A percentile compares a stretch with the other conserved stretches of the same genome.
Conservation (phyloP, 805 yeast species). For the Lachancea mirantina region DNA sequence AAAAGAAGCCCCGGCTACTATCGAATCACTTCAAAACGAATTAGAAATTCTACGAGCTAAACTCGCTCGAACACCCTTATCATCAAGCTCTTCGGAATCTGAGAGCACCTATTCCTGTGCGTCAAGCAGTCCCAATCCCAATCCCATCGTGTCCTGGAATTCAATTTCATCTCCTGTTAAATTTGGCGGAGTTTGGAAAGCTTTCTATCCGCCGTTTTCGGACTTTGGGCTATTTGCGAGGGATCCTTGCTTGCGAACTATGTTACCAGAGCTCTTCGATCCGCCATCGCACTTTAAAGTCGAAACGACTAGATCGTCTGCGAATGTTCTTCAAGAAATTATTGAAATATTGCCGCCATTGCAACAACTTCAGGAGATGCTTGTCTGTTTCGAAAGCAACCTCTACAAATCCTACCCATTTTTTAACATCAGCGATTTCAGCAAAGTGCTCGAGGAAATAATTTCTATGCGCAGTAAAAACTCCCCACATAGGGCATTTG, state of each 20-base stretch:
- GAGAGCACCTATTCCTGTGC: not conserved
- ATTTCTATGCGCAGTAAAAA: not conserved
- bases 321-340: slow-evolving; percentile 1
- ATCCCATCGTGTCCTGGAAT: slow-evolving; percentile 1
- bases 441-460: slow-evolving; percentile 1
- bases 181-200: slow-evolving; percentile 6
- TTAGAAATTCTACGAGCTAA: slow-evolving; percentile 1
- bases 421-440: slow-evolving; percentile 1
- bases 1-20: slow-evolving; percentile 2
- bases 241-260: slow-evolving; percentile 3
- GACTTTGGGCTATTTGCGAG: slow-evolving; percentile 9
- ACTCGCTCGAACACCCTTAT: not conserved
- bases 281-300: slow-evolving; percentile 2
- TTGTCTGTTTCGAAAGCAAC: not conserved
- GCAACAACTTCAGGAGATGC: not conserved
- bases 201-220: slow-evolving; percentile 4
- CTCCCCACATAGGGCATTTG: not conserved
- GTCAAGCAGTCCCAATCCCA: not conserved
- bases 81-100: not conserved
- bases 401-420: slow-evolving; percentile 4
- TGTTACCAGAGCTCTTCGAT: slow-evolving; percentile 4
- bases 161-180: slow-evolving; percentile 1
- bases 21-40: slow-evolving; percentile 4
- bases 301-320: not conserved
- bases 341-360: not conserved